Percentiles rank a stretch among this genome's conserved stretches.
Conservation (phyloP, 2,329 filamentous ascomycete species). For the Leptoxyphium fumago region DNA sequence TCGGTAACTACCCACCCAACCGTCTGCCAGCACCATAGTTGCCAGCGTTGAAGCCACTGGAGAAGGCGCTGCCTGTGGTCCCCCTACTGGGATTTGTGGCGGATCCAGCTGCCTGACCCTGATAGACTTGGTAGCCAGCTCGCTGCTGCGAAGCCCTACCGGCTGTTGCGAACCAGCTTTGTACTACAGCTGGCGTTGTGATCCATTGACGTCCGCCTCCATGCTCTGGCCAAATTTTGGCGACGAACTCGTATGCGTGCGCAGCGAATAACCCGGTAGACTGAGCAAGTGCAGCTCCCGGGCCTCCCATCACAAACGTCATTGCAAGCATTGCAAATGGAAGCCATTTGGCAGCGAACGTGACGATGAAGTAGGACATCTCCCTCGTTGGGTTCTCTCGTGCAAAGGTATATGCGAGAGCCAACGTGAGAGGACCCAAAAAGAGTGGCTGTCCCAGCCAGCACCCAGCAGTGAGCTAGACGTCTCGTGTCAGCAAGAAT, state of each 20-base stretch:
- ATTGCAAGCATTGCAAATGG: conserved; percentile 68
- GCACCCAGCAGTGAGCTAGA: conserved; percentile 23
- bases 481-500: conserved; percentile 1
- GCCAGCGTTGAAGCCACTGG: not conserved
- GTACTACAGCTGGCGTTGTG: conserved; percentile 57
- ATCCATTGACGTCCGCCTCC: conserved; percentile 69
- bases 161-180: conserved; percentile 44
- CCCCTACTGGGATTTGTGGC: not conserved
- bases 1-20: not conserved
- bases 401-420: conserved; percentile 68
- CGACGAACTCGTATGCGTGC: conserved; percentile 82
- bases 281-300: conserved; percentile 44
- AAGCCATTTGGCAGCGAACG: conserved; percentile 65
- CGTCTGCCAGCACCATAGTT: not conserved
- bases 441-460: conserved; percentile 40
- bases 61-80: not conserved
- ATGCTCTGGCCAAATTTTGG: conserved; percentile 74
- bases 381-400: conserved; percentile 72
- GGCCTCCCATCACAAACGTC: conserved; percentile 54
- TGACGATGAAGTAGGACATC: conserved; percentile 67
- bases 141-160: conserved; percentile 25
- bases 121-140: not conserved
- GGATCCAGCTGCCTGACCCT: not conserved
- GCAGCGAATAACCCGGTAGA: conserved; percentile 70
- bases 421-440: conserved; percentile 51